phyloP scores from a whole-genome alignment of 331 rosid genomes.

The Pyrus hybrid region DNA sequence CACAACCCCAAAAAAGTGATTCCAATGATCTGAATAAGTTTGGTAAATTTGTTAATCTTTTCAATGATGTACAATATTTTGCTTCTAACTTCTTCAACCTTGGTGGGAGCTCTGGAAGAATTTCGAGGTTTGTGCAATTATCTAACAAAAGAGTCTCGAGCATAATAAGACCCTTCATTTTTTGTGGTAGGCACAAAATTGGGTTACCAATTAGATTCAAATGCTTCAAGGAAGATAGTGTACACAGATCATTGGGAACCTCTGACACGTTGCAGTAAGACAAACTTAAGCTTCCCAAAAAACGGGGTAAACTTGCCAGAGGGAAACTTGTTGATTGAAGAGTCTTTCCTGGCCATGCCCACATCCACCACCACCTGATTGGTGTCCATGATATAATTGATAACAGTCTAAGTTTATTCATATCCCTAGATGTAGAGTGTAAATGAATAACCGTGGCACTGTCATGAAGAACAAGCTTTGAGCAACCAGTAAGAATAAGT shows the following conservation, averaged over 20 bases:
- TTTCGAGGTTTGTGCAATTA: background rate
- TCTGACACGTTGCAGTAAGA: background rate
- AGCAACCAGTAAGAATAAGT: background rate
- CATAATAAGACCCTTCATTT: background rate
- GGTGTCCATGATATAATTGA: background rate
- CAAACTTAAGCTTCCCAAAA: background rate
- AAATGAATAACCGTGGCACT: background rate
- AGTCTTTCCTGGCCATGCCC: background rate
- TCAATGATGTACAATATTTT: background rate
- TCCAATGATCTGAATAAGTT: background rate
- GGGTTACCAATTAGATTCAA: background rate
- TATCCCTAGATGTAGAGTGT: background rate
- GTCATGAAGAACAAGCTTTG: background rate
- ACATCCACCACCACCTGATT: background rate
- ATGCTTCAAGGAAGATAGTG: background rate
- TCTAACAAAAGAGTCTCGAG: background rate
- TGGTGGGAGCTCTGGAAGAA: slow-evolving; percentile 4
- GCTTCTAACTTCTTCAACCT: background rate
- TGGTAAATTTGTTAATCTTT: background rate
- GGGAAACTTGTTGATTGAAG: background rate
- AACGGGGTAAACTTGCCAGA: background rate
- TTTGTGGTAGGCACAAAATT: background rate
- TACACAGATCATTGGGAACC: background rate
- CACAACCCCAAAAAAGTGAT: background rate
- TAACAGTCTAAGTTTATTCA: background rate